These are phyloP conservation scores for Stachybotrys elegans DNA, from an alignment of 2,329 filamentous ascomycete genomes.

Conservation along the genomic window DNA sequence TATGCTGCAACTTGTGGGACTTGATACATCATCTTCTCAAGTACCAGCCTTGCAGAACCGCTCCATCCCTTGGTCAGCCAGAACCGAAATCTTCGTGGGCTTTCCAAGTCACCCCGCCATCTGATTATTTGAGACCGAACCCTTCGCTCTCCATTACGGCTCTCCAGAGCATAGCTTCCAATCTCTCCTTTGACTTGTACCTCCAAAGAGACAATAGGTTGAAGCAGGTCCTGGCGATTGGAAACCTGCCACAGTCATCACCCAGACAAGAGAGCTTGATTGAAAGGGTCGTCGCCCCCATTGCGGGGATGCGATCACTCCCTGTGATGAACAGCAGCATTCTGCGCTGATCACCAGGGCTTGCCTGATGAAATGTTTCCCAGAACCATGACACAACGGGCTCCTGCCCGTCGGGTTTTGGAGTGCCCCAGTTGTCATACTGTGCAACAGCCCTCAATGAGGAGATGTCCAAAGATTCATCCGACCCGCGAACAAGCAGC, in stretches of 20 bases:
- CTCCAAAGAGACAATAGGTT: slow-evolving; percentile 75
- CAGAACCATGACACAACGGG: slow-evolving; percentile 82
- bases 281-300: slow-evolving; percentile 73
- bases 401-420: slow-evolving; percentile 52
- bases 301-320: slow-evolving; percentile 84
- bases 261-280: slow-evolving; percentile 75
- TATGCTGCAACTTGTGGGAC: too few species aligned
- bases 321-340: slow-evolving; percentile 84
- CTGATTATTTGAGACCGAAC: slow-evolving; percentile 80
- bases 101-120: slow-evolving; percentile 4
- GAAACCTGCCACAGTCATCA: slow-evolving; percentile 68
- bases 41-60: too few species aligned
- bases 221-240: slow-evolving; percentile 86
- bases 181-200: slow-evolving; percentile 59
- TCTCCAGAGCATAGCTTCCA: slow-evolving; percentile 73
- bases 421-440: slow-evolving; percentile 73
- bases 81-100: too few species aligned
- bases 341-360: slow-evolving; percentile 66
- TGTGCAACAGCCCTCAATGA: slow-evolving; percentile 71
- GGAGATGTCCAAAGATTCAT: slow-evolving; percentile 74
- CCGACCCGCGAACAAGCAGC: slow-evolving; percentile 76
- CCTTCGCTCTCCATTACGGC: slow-evolving; percentile 89
- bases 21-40: too few species aligned
- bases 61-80: too few species aligned
- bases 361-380: slow-evolving; percentile 67